Base-by-base conservation (phyloP, 2,329 filamentous ascomycete genomes). In the Dactylellina haptotyla region DNA sequence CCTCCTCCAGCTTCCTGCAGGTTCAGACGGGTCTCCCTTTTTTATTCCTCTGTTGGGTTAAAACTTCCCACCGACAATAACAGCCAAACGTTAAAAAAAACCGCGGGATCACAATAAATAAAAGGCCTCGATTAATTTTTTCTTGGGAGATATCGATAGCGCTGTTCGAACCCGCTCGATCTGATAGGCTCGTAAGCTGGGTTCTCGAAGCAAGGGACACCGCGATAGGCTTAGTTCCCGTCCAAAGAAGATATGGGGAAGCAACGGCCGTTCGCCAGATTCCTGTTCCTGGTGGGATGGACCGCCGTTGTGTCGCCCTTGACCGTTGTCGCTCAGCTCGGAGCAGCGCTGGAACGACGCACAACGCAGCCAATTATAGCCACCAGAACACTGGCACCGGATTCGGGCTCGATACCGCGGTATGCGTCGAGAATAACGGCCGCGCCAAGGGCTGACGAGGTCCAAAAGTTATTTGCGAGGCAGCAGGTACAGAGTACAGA, bases 391-490 rank as follows among this genome's bases (percentile, higher is more conserved):
- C 6, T 41, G 14, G 28, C 20, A 4, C 23, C 25, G 14, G 50
- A 56, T 14, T 56, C 50, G 14, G 25, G 26, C 26, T 39, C 32
- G 8, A 37, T 54, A 14, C 28, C 41, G 2, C 48, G 41, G 18
- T 54, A 70, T 39, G 53, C 59, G 10, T 58, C 59, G 20, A 34
- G 58, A 18, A 59, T 64, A 37, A 72, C 66, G 4, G 5, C 30
- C 9, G 45, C 43, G 18, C 58, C 66, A 12, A 34, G 34, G 28
- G 32, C 50, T 1, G 58, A 48, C 14, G 18, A 48, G 58, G n/a
- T 37, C 4, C 57, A 64, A 41, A 16, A 53, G 23, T n/a, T 72
- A 18, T 53, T 72, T 26, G 50, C 6, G 23, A 48, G 66, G 43
- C 12, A 37, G 9, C 28, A 43, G 25, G 50, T 39, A 16, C 18